Conservation (phyloP, 305 asterid genomes). For the Plantago coronopus region DNA sequence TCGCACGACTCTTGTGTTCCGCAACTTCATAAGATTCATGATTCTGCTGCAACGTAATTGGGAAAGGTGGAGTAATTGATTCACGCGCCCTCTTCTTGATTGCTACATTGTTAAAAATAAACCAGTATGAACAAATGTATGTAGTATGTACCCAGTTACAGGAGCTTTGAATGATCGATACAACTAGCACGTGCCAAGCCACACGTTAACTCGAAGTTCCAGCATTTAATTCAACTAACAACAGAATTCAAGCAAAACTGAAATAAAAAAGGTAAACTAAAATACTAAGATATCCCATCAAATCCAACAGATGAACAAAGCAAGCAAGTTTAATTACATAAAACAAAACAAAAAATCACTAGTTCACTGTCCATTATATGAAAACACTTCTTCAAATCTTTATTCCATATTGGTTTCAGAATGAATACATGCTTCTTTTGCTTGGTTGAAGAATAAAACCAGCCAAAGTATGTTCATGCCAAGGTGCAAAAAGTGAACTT, state of each 20-base stretch:
- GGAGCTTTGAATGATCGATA: background rate
- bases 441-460: slow-evolving; percentile 19
- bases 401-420: slow-evolving; percentile 14
- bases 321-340: background rate
- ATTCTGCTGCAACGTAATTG: slow-evolving; percentile 34
- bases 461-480: slow-evolving; percentile 26
- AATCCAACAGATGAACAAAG: slow-evolving; percentile 2
- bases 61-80: slow-evolving; percentile 31
- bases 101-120: slow-evolving; percentile 35
- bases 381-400: background rate
- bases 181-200: slow-evolving; percentile 2
- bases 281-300: slow-evolving; percentile 8
- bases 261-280: slow-evolving; percentile 7
- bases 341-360: background rate
- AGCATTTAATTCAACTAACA: slow-evolving; percentile 1
- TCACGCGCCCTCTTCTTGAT: slow-evolving; percentile 53
- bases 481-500: slow-evolving; percentile 24
- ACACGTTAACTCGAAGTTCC: background rate
- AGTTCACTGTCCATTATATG: too few species aligned
- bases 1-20: slow-evolving; percentile 28
- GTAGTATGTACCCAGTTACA: slow-evolving; percentile 5
- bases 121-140: slow-evolving; percentile 14
- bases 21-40: slow-evolving; percentile 32
- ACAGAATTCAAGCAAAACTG: background rate
- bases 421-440: slow-evolving; percentile 13